Conservation (phyloP, 495 filamentous ascomycete genomes). For the Talaromyces proteolyticus region DNA sequence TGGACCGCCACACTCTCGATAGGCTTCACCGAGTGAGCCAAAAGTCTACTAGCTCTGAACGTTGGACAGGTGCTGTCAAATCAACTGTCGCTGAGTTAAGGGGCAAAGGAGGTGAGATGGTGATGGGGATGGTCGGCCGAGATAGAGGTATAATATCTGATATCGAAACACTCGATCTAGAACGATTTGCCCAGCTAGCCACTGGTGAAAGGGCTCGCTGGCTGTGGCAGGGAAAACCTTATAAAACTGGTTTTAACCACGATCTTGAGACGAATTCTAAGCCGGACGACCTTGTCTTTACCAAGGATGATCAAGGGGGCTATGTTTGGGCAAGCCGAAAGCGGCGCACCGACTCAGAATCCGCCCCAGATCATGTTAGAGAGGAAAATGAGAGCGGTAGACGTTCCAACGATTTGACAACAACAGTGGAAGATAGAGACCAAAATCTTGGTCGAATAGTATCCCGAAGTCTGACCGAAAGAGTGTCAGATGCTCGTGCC, state of each 20-base stretch:
- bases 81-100: constrained; percentile 90
- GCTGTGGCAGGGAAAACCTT: constrained; percentile 88
- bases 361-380: constrained; percentile 22
- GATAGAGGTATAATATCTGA: constrained; percentile 88
- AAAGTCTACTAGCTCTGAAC: constrained; percentile 79
- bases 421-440: constrained; percentile 55
- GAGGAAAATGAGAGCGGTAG: constrained; percentile 22
- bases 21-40: constrained; percentile 74
- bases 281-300: constrained; percentile 56
- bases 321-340: constrained; percentile 59
- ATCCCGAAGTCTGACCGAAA: constrained; percentile 73
- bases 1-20: constrained; percentile 80
- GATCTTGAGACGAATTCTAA: constrained; percentile 44
- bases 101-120: constrained; percentile 91
- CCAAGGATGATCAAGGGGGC: constrained; percentile 58
- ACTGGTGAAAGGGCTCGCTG: constrained; percentile 81
- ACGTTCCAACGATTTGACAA: constrained; percentile 20
- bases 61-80: constrained; percentile 85
- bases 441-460: constrained; percentile 58
- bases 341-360: constrained; percentile 30
- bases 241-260: constrained; percentile 50
- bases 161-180: constrained; percentile 85
- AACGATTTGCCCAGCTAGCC: constrained; percentile 69
- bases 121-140: constrained; percentile 82
- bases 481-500: constrained; percentile 76